phyloP scores from a whole-genome alignment of 805 yeast species.

The Yarrowia sp. region DNA sequence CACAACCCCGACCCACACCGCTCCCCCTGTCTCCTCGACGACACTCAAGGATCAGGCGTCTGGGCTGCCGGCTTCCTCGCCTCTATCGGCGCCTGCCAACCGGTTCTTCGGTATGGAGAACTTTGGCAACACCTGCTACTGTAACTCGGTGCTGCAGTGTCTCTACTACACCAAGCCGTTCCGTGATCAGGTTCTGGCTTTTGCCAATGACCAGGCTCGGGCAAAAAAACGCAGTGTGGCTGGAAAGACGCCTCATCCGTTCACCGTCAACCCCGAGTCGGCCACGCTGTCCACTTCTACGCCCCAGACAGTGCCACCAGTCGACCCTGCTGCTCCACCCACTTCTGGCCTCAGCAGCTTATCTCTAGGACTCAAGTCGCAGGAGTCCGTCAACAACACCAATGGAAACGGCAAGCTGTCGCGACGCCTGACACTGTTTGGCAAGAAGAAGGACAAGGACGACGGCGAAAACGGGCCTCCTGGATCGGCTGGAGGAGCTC shows the following conservation, averaged over 20 bases:
- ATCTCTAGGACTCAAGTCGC: slow-evolving; percentile 11
- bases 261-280: slow-evolving; percentile 35
- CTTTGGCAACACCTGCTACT: slow-evolving; percentile 75
- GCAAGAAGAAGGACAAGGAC: slow-evolving; percentile 31
- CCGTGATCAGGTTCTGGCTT: slow-evolving; percentile 53
- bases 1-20: slow-evolving; percentile 5
- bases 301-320: neutral
- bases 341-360: slow-evolving; percentile 3
- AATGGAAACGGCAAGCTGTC: slow-evolving; percentile 33
- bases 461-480: neutral
- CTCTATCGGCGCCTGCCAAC: slow-evolving; percentile 30
- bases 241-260: slow-evolving; percentile 40
- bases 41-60: neutral
- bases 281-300: neutral
- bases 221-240: slow-evolving; percentile 43
- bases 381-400: slow-evolving; percentile 32
- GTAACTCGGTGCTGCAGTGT: slow-evolving; percentile 89
- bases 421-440: slow-evolving; percentile 23
- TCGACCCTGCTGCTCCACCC: neutral
- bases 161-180: slow-evolving; percentile 72
- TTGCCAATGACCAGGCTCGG: slow-evolving; percentile 36
- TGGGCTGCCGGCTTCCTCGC: neutral
- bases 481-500: neutral
- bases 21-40: neutral
- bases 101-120: slow-evolving; percentile 47